These are phyloP conservation scores for Bromus sterilis DNA, from an alignment of 176 grass and related monocot species.

Conservation along the genomic window DNA sequence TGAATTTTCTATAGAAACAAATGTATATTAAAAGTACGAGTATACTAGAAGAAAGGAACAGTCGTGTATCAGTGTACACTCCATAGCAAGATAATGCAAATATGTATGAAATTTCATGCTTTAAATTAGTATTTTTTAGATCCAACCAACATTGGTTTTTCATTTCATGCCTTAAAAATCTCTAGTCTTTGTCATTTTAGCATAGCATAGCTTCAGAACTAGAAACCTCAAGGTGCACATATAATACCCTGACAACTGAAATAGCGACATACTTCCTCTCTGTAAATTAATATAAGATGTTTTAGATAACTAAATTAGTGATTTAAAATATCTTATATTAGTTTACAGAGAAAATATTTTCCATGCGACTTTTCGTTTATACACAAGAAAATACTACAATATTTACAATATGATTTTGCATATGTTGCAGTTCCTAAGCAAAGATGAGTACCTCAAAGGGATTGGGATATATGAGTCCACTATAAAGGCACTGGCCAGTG, in stretches of 20 bases:
- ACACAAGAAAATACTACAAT: neutral
- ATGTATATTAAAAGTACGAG: neutral
- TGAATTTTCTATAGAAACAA: neutral
- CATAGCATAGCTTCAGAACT: neutral
- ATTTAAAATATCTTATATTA: too few relatives aligned
- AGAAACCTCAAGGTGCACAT: neutral
- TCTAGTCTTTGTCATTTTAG: neutral
- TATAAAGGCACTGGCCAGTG: slow-evolving; percentile 57
- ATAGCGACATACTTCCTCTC: neutral
- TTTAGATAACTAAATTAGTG: too few relatives aligned
- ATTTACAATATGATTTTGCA: neutral
- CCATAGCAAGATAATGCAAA: too few relatives aligned
- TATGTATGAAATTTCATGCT: too few relatives aligned
- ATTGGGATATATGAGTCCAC: slow-evolving; percentile 69
- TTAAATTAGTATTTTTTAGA: too few relatives aligned
- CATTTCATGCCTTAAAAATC: neutral
- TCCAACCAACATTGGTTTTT: too few relatives aligned
- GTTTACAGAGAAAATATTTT: too few relatives aligned
- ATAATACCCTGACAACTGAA: neutral
- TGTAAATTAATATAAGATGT: too few relatives aligned
- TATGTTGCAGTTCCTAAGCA: slow-evolving; percentile 62
- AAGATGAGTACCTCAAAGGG: slow-evolving; percentile 89
- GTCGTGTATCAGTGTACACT: neutral
- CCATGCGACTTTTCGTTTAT: neutral
- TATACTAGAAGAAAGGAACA: neutral